Percentiles rank a stretch among this genome's conserved stretches.
Conservation (phyloP, 2,329 filamentous ascomycete genomes). For the Beauveria sp. region DNA sequence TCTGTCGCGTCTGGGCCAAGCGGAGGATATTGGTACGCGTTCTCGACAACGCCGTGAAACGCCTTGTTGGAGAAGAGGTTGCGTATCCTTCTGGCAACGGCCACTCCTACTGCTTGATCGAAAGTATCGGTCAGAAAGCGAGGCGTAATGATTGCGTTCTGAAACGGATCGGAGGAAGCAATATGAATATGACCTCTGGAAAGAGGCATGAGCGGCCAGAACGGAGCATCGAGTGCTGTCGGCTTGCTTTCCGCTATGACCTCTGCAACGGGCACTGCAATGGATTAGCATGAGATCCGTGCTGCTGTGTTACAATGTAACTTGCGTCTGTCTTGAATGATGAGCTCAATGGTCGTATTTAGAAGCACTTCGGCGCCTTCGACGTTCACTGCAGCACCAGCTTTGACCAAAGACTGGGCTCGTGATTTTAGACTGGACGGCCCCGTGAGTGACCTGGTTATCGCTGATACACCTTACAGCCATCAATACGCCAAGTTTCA, state of each 20-base stretch:
- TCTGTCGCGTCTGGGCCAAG: constrained; percentile 17
- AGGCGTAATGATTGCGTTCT: constrained; percentile 16
- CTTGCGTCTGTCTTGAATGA: constrained; percentile 12
- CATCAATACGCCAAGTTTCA: neutral
- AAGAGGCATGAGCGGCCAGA: constrained; percentile 19
- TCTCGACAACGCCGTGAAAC: constrained; percentile 14
- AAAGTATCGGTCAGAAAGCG: constrained; percentile 17
- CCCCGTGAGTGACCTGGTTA: constrained; percentile 1
- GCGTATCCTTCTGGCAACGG: constrained; percentile 12
- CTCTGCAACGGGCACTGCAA: constrained; percentile 17
- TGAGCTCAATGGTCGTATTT: constrained; percentile 17
- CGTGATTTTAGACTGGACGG: constrained; percentile 10
- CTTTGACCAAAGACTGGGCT: constrained; percentile 15
- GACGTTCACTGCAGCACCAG: constrained; percentile 16
- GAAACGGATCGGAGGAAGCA: constrained; percentile 16
- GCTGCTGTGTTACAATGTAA: neutral
- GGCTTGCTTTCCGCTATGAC: constrained; percentile 14
- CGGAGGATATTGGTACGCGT: constrained; percentile 16
- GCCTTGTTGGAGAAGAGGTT: constrained; percentile 15
- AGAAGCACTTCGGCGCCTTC: constrained; percentile 16
- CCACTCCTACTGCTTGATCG: constrained; percentile 16
- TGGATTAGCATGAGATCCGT: neutral
- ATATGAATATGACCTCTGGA: constrained; percentile 19
- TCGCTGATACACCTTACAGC: neutral
- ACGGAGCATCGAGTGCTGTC: constrained; percentile 14